phyloP scores from a whole-genome alignment of 768 basidiomycete genomes.

The Suillus americanus region DNA sequence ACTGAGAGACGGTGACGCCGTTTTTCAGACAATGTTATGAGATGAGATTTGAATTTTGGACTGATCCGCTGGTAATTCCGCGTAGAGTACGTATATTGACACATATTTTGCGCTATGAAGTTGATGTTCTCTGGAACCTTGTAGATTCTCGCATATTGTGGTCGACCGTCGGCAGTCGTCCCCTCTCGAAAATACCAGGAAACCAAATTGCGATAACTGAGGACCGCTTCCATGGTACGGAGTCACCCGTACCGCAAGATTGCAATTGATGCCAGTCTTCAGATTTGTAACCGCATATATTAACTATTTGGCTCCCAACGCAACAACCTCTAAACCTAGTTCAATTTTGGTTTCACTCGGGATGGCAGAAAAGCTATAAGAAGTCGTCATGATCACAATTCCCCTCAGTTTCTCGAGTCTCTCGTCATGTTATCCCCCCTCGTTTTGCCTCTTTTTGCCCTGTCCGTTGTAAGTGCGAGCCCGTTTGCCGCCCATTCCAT shows the following conservation, averaged over 20 bases:
- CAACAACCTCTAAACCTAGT: background rate
- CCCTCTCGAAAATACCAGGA: background rate
- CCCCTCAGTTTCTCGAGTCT: background rate
- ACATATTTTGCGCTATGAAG: background rate
- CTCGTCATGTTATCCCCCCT: background rate
- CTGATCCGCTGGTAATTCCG: background rate
- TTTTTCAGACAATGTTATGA: background rate
- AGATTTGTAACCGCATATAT: background rate
- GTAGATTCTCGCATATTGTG: background rate
- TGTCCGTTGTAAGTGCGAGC: slow-evolving; percentile 2
- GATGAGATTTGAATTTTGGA: background rate
- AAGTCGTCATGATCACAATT: background rate
- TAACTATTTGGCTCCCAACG: background rate
- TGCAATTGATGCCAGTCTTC: background rate
- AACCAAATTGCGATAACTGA: background rate
- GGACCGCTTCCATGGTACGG: slow-evolving; percentile 12
- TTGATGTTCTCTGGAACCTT: background rate
- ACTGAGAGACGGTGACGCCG: background rate
- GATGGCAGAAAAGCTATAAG: background rate
- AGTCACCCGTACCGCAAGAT: background rate
- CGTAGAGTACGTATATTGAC: background rate
- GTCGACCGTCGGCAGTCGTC: background rate
- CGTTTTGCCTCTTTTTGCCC: slow-evolving; percentile 2
- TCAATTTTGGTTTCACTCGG: background rate
- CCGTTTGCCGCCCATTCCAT: background rate